Evolutionary conservation across 106 monocot genomes (phyloP).

Genomic region (Hemerocallis citrina): DNA sequence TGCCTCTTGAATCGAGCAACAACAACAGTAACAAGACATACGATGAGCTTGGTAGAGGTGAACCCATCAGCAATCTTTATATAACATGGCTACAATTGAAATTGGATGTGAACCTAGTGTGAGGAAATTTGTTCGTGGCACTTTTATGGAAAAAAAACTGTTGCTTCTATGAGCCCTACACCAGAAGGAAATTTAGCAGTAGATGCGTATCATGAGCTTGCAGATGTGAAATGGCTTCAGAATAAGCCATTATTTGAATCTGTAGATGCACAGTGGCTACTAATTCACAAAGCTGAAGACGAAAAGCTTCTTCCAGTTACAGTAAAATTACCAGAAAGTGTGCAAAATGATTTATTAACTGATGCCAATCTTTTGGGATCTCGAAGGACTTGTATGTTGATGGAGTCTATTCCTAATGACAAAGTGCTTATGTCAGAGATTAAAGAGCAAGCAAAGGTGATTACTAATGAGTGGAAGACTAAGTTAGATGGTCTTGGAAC

Average conservation of each 20-base stretch:
- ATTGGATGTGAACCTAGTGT: constrained; percentile 90
- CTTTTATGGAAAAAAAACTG: constrained; percentile 76
- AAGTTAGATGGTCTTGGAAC: no score
- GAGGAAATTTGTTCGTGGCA: constrained; percentile 64
- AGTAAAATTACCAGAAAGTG: constrained; percentile 57
- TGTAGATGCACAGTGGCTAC: constrained; percentile 77
- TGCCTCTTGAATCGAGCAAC: no score
- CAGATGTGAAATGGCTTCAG: constrained; percentile 69
- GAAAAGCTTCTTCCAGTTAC: constrained; percentile 89
- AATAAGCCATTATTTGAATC: constrained; percentile 76
- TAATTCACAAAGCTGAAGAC: constrained; percentile 95
- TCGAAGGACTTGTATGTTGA: no score
- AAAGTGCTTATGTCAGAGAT: no score
- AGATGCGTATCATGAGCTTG: constrained; percentile 70
- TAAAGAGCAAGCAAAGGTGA: no score
- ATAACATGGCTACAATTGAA: constrained; percentile 92
- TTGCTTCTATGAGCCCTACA: constrained; percentile 81
- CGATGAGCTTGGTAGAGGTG: no score
- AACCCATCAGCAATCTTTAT: no score
- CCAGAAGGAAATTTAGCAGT: constrained; percentile 71
- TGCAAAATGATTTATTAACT: constrained; percentile 43
- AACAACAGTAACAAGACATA: no score
- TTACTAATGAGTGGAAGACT: no score
- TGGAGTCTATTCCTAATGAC: no score
- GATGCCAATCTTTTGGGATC: no score